Evolutionary conservation across 2,329 filamentous ascomycete species (phyloP), one percentile per base, ranked within the genome.

Genomic region (Pyricularia pennisetigena): DNA sequence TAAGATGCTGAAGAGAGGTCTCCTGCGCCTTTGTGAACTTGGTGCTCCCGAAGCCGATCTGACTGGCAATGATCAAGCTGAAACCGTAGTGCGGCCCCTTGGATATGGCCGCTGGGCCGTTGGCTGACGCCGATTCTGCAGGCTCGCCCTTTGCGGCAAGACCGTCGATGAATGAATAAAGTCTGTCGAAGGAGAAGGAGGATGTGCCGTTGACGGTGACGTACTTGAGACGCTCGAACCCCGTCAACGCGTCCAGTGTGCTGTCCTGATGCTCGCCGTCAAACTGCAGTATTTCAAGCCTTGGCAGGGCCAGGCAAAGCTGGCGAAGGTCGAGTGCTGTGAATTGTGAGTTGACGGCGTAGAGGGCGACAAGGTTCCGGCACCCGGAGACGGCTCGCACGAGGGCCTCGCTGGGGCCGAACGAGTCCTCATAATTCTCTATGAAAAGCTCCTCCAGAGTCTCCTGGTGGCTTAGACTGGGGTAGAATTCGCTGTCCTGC

Each of bases 261-360:
- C 74, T 73, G 41, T 80, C 78, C 69, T 87, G 41, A 26, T 85
- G 75, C 20, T 83, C 83, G 62, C 87, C 87, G 62, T 81, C 82
- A 65, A 90, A 82, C 63, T 79, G 82, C 16, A 90, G 75, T 14
- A 85, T 82, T 71, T 88, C 85, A 0, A 91, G 79, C 20, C 79
- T 73, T 0, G 76, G 76, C 10, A 88, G 76, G 10, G 78, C 74
- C 1, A 74, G 69, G 28, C 82, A 79, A 20, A 90, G 78, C 2
- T 72, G 72, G 12, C 78, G 74, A 41, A 90, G 77, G 57, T 89
- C 82, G 9, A 78, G 74, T 8, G 82, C 77, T 0, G 76, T 79
- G 69, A 89, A 82, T 1, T 79, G 82, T 4, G 86, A 79, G 32
- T 82, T 79, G 35, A 82, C 79, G 1, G 88, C 75, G 54, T 85